Conservation (phyloP, 2,329 filamentous ascomycete species). For the Clonostachys solani region DNA sequence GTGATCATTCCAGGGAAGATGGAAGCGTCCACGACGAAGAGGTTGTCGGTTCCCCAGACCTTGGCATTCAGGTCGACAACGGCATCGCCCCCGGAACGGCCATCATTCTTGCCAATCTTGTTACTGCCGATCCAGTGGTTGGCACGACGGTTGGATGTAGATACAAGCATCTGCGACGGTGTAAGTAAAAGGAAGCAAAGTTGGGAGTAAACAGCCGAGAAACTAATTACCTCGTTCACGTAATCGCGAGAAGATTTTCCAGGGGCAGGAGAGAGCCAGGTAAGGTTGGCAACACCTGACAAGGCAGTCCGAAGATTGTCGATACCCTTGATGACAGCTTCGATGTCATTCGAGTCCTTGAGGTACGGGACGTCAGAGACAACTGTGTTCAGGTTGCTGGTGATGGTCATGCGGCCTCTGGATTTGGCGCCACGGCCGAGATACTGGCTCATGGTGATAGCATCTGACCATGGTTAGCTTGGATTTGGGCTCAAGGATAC, state of each 20-base stretch:
- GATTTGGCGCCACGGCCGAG: slow-evolving; percentile 61
- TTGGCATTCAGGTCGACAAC: slow-evolving; percentile 61
- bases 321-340: slow-evolving; percentile 58
- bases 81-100: slow-evolving; percentile 46
- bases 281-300: slow-evolving; percentile 46
- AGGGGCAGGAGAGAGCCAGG: slow-evolving; percentile 48
- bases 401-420: slow-evolving; percentile 58
- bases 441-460: slow-evolving; percentile 55
- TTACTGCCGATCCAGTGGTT: slow-evolving; percentile 56
- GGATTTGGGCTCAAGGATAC: background rate
- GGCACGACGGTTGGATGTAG: slow-evolving; percentile 32
- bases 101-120: slow-evolving; percentile 56
- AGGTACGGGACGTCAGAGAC: slow-evolving; percentile 58
- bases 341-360: slow-evolving; percentile 50
- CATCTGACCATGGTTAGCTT: slow-evolving; percentile 20
- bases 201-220: background rate
- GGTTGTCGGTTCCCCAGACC: slow-evolving; percentile 64
- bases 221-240: slow-evolving; percentile 40
- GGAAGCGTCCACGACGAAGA: slow-evolving; percentile 64
- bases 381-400: slow-evolving; percentile 48
- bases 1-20: slow-evolving; percentile 67
- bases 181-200: background rate
- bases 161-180: slow-evolving; percentile 6
- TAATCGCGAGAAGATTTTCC: slow-evolving; percentile 50
- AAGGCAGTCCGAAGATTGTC: slow-evolving; percentile 55